Evolutionary conservation across 2,329 filamentous ascomycete species (phyloP), one percentile per base, ranked within the genome.

Genomic region (Aspergillus brunneoviolaceus): DNA sequence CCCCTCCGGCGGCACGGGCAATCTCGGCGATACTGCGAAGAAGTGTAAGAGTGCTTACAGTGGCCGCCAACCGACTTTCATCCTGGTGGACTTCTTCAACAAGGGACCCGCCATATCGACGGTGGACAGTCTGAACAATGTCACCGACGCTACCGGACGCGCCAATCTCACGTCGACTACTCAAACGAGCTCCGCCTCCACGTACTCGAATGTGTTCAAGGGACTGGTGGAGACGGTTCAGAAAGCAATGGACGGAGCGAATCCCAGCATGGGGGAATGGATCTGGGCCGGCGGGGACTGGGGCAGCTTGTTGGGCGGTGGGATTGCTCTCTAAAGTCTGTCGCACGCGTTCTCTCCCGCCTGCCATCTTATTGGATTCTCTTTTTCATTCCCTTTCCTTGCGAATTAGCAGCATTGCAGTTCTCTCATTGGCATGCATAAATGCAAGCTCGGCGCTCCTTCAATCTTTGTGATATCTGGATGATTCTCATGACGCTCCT

Each of bases 21-120:
- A 79, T 49, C 70, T 85, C 35, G 81, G 81, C 6, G 69, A 70
- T 10, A 66, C 78, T 27, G 84, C 85, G 35, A 72, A 77, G 49
- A 73, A 72, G 59, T 93, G 86, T 72, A 76, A 78, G 55, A 70
- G 67, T 2, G 76, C 85, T 62, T 94, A 88, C 42, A 55, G 33
- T 80, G 82, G 83, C n/a, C 75, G 78, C 29, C 79, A 82, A 53
- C 89, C 91, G n/a, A 87, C 82, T 3, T 93, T 91, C 67, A 82
- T 91, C 21, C 81, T 95, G 10, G 89, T 94, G 1, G 91, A 96
- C 75, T 94, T 92, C 74, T 92, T 88, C 74, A 88, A 91, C 72
- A 81, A 87, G 60, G 90, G 88, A 0, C 86, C 88, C 0, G 85
- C 89, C 33, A 85, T 95, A 57, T 79, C 81, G 6, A 87, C 87